Evolutionary conservation across 768 basidiomycete genomes (phyloP).

Genomic region (Boletus sp.): DNA sequence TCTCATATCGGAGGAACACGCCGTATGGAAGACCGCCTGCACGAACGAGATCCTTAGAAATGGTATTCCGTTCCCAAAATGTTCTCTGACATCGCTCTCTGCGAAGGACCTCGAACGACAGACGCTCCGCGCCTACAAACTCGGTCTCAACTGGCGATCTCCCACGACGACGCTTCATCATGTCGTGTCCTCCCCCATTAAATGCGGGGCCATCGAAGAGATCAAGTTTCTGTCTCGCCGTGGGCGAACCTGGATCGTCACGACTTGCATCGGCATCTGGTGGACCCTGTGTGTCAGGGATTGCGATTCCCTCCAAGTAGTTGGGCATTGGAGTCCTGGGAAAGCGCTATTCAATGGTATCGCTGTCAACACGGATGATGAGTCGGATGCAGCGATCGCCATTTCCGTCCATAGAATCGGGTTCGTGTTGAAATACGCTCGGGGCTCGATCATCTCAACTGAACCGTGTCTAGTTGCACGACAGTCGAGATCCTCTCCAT

Average conservation of each 20-base stretch:
- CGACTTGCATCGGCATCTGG: constrained; percentile 62
- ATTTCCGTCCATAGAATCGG: constrained; percentile 46
- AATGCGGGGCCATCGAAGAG: constrained; percentile 47
- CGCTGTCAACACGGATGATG: constrained; percentile 45
- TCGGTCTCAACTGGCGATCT: constrained; percentile 53
- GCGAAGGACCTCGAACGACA: constrained; percentile 44
- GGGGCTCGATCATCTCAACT: constrained; percentile 2
- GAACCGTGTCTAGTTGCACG: constrained; percentile 16
- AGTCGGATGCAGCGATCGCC: constrained; percentile 49
- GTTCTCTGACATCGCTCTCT: constrained; percentile 36
- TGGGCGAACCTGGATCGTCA: constrained; percentile 45
- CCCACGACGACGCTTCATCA: constrained; percentile 13
- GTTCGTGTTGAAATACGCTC: constrained; percentile 36
- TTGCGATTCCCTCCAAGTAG: constrained; percentile 25
- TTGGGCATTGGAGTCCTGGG: constrained; percentile 53
- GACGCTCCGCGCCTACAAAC: constrained; percentile 42
- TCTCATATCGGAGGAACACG: constrained; percentile 44
- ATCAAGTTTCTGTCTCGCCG: constrained; percentile 52
- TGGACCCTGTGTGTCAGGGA: constrained; percentile 57
- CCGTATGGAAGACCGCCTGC: constrained; percentile 58
- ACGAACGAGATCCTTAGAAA: constrained; percentile 40
- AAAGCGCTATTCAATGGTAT: constrained; percentile 54
- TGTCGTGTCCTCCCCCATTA: constrained; percentile 25
- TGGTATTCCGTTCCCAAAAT: constrained; percentile 51
- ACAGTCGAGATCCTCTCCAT: constrained; percentile 33